Evolutionary conservation across 805 yeast genomes (phyloP), one percentile per base, ranked within the genome.

Genomic region (Teunomyces kruisii): DNA sequence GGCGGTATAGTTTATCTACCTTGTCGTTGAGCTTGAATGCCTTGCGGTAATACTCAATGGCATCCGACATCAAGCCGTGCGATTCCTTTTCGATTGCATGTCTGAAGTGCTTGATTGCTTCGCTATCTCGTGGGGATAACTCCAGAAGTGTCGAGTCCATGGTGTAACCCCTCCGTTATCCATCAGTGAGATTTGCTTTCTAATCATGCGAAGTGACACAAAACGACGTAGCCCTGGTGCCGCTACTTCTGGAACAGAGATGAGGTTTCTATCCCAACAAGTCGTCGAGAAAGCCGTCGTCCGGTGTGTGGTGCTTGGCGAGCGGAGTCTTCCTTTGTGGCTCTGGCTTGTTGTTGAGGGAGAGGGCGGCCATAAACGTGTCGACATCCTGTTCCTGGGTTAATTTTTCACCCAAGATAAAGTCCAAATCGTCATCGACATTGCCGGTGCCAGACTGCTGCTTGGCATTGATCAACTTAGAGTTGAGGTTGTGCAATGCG

Each of bases 11-110:
- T 39, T 76, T 66, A 58, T 90, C 96, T 4, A 90, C 90, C 45
- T 75, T 75, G 5, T 64, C 70, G 50, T 76, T 67, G 44, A 81
- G 62, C 54, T 76, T 81, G 60, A 83, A 77, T 2, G 97, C 96
- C 50, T 75, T 73, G 49, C 95, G 70, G 63, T 90, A 90, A 51
- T 67, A 76, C 40, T 71, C 78, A 22, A 88, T 81, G 1, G 96
- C 96, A 56, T 89, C 96, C n/a, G 87, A 76, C 80, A 89, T 75
- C 49, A 80, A 70, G 0, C 96, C 96, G 40, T 72, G 77, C 28
- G 76, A 68, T 63, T 90, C 97, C 56, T 83, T 83, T 39, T 75
- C 79, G 0, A 83, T 79, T 2, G 89, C 97, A 41, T 72, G 62
- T 53, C 85, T 89, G 68, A 87, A 89, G 16, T 79, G 65, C 42